Conservation (phyloP, 2,329 filamentous ascomycete species). For the Pseudocercospora eumusae region DNA sequence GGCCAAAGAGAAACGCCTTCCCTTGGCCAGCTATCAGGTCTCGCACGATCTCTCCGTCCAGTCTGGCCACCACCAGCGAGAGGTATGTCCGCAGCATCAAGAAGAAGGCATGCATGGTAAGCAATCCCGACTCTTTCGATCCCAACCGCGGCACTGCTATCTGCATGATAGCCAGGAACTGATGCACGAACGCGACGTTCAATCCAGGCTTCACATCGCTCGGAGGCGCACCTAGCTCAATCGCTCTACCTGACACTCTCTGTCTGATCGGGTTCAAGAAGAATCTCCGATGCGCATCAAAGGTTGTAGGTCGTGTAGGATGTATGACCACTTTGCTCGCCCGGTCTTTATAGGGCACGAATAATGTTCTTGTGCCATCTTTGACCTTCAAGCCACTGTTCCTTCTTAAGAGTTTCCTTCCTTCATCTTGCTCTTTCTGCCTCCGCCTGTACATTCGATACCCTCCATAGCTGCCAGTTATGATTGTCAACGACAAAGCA, state of each 20-base stretch:
- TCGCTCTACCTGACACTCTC: constrained; percentile 65
- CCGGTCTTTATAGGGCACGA: constrained; percentile 84
- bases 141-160: constrained; percentile 97
- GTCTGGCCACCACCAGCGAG: constrained; percentile 84
- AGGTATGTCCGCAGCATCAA: constrained; percentile 90
- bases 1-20: constrained; percentile 81
- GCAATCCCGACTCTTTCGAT: constrained; percentile 89
- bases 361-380: constrained; percentile 91
- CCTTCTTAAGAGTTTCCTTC: constrained; percentile 75
- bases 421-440: constrained; percentile 77
- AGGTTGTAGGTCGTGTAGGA: constrained; percentile 87
- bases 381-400: constrained; percentile 94
- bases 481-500: constrained; percentile 73
- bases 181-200: constrained; percentile 93
- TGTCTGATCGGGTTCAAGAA: constrained; percentile 83
- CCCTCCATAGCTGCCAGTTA: constrained; percentile 76
- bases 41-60: constrained; percentile 94
- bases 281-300: constrained; percentile 89
- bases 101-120: constrained; percentile 86
- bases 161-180: constrained; percentile 92
- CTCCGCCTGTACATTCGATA: constrained; percentile 73
- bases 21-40: constrained; percentile 96
- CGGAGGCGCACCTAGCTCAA: constrained; percentile 65
- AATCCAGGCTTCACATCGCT: constrained; percentile 89
- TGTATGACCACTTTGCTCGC: constrained; percentile 90